Percentiles rank a stretch among this genome's conserved stretches.
These are phyloP conservation scores for Collariella sp. DNA, from an alignment of 495 filamentous ascomycete genomes.

Conservation along the genomic window DNA sequence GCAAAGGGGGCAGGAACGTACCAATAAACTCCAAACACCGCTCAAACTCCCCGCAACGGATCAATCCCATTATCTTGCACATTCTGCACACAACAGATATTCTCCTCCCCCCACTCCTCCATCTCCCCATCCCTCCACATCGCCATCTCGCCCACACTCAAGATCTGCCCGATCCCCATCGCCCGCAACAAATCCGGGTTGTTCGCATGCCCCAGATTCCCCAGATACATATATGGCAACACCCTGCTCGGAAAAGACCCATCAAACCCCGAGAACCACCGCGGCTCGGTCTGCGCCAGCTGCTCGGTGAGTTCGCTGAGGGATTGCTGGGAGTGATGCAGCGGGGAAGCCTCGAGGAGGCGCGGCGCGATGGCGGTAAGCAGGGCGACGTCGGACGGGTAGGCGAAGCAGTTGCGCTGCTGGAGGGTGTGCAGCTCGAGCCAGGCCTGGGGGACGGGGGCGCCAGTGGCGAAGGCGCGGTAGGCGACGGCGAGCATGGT, in stretches of 20 bases:
- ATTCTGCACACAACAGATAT: conserved; percentile 66
- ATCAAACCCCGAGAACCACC: conserved; percentile 78
- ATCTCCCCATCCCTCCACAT: conserved; percentile 65
- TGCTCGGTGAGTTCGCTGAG: conserved; percentile 36
- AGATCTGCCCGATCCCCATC: conserved; percentile 75
- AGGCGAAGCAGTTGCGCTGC: conserved; percentile 91
- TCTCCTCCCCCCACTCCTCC: conserved; percentile 60
- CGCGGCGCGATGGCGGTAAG: conserved; percentile 65
- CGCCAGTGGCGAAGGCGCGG: conserved; percentile 77
- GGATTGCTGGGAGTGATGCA: conserved; percentile 12
- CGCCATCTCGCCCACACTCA: conserved; percentile 89
- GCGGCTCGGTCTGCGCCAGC: conserved; percentile 48
- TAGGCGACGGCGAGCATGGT: conserved; percentile 82
- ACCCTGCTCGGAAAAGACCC: conserved; percentile 85
- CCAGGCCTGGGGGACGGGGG: conserved; percentile 78
- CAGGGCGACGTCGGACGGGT: conserved; percentile 77
- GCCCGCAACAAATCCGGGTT: conserved; percentile 73
- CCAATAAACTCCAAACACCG: conserved; percentile 87
- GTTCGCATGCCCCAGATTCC: conserved; percentile 86
- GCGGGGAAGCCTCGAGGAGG: conserved; percentile 45
- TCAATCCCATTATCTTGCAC: conserved; percentile 98
- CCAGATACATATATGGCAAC: conserved; percentile 90
- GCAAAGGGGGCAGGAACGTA: conserved; percentile 37
- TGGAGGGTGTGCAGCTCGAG: conserved; percentile 70
- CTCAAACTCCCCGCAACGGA: conserved; percentile 77